A percentile compares a stretch with the other conserved stretches of the same genome.
phyloP scores from a whole-genome alignment of 495 filamentous ascomycete species.

The Neurospora sp. region DNA sequence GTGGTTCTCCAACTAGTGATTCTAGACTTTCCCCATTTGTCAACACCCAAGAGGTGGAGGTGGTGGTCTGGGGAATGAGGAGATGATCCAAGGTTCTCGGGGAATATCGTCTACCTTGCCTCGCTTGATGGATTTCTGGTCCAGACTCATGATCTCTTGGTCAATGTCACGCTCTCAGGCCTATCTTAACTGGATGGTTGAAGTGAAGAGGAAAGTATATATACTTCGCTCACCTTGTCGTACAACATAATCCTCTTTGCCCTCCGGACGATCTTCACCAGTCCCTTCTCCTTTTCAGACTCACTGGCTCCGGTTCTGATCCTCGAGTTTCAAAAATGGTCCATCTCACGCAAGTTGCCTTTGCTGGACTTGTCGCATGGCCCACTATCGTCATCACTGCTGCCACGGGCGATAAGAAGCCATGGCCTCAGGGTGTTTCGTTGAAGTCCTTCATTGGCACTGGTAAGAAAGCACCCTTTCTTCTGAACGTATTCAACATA shows the following conservation, averaged over 20 bases:
- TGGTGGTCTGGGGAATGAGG: too few species aligned
- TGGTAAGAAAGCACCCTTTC: conserved; percentile 3
- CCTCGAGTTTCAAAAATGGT: not conserved
- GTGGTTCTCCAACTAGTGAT: too few species aligned
- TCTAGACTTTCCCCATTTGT: too few species aligned
- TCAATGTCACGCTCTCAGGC: too few species aligned
- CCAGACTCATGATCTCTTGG: too few species aligned
- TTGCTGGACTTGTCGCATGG: not conserved
- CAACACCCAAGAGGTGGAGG: too few species aligned
- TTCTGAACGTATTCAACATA: not conserved
- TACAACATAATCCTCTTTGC: not conserved
- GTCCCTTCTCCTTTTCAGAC: not conserved
- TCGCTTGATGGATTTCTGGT: too few species aligned
- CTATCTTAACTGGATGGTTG: too few species aligned
- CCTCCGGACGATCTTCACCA: not conserved
- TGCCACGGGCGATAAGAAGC: not conserved
- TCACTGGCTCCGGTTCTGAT: not conserved
- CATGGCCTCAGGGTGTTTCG: conserved; percentile 9
- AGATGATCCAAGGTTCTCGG: too few species aligned
- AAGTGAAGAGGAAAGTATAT: not conserved
- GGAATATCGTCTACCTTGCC: too few species aligned
- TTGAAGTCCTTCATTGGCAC: conserved; percentile 42
- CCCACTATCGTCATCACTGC: not conserved
- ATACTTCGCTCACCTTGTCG: not conserved
- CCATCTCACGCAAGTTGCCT: not conserved